Percentiles rank a stretch among this genome's conserved stretches.
phyloP scores from a whole-genome alignment of 1,284 basidiomycete genomes.

The Cerioporus squamosus region DNA sequence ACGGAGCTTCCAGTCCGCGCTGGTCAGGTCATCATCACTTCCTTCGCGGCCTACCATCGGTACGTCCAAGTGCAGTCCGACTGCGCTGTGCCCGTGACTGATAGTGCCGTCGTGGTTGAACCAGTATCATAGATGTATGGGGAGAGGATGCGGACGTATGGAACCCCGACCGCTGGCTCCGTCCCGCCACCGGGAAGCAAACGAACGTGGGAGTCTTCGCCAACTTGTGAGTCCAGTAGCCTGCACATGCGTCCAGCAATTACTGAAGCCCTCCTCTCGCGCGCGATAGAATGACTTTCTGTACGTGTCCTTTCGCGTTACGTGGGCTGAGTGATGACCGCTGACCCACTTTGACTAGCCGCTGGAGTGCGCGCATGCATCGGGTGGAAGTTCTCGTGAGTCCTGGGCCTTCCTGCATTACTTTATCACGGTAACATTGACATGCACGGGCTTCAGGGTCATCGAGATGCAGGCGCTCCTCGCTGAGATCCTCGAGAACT shows the following conservation, averaged over 20 bases:
- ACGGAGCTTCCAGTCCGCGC: conserved; percentile 40
- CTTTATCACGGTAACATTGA: neutral
- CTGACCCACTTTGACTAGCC: conserved; percentile 7
- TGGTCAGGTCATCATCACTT: conserved; percentile 39
- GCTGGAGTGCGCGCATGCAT: conserved; percentile 37
- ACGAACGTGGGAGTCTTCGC: conserved; percentile 50
- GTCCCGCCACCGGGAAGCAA: conserved; percentile 36
- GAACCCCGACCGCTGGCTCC: conserved; percentile 43
- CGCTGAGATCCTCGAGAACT: conserved; percentile 28
- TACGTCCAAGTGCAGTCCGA: no score
- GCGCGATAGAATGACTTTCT: conserved; percentile 19
- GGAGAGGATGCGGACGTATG: conserved; percentile 53
- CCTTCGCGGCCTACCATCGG: conserved; percentile 38
- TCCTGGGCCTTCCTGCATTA: neutral
- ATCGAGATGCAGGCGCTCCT: conserved; percentile 33
- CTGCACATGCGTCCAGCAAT: no score
- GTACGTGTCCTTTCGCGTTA: conserved; percentile 4
- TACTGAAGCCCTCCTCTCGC: no score
- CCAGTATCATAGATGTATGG: conserved; percentile 43
- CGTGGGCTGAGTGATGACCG: no score
- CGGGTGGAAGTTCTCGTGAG: conserved; percentile 41
- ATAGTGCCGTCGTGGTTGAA: neutral
- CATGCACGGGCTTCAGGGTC: conserved; percentile 19
- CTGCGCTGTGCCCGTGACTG: conserved; percentile 3
- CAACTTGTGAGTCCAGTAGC: conserved; percentile 48